Conservation (phyloP, 371 early-diverging fungal genomes). For the Mucor circinelloides region DNA sequence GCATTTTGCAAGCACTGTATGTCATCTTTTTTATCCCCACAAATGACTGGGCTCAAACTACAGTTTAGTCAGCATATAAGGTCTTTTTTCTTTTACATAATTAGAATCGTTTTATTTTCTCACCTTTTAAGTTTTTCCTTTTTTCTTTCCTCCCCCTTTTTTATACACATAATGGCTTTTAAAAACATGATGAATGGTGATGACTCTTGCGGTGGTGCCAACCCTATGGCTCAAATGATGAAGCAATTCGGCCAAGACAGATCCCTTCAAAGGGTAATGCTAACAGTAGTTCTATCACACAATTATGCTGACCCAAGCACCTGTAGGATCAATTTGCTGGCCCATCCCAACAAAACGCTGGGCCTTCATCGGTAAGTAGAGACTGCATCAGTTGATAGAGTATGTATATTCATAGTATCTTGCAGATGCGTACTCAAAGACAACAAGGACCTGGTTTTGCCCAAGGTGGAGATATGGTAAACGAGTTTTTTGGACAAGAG, state of each 20-base stretch:
- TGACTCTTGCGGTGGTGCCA: slow-evolving; percentile 60
- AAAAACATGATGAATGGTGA: slow-evolving; percentile 49
- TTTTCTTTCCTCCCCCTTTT: not conserved
- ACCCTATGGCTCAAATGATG: slow-evolving; percentile 61
- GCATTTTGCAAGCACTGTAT: no score
- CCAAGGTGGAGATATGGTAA: slow-evolving; percentile 45
- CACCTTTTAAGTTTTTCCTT: not conserved
- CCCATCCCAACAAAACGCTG: slow-evolving; percentile 31
- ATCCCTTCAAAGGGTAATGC: slow-evolving; percentile 50
- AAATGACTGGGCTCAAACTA: not conserved
- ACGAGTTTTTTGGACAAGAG: slow-evolving; percentile 65
- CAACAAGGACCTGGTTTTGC: slow-evolving; percentile 26
- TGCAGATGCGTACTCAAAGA: slow-evolving; percentile 30
- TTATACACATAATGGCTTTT: slow-evolving; percentile 11
- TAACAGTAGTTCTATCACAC: not conserved
- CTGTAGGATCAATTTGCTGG: slow-evolving; percentile 44
- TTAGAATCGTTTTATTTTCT: not conserved
- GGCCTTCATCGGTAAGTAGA: slow-evolving; percentile 38
- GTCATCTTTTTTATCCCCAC: not conserved
- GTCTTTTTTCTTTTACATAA: not conserved
- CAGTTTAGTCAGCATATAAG: not conserved
- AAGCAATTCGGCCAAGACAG: slow-evolving; percentile 60
- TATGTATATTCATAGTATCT: not conserved
- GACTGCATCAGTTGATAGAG: not conserved
- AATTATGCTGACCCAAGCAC: not conserved